A percentile compares a stretch with the other conserved stretches of the same genome.
Evolutionary conservation across 352 stramenopile species (phyloP).

Genomic region (Pythium brachiatum): DNA sequence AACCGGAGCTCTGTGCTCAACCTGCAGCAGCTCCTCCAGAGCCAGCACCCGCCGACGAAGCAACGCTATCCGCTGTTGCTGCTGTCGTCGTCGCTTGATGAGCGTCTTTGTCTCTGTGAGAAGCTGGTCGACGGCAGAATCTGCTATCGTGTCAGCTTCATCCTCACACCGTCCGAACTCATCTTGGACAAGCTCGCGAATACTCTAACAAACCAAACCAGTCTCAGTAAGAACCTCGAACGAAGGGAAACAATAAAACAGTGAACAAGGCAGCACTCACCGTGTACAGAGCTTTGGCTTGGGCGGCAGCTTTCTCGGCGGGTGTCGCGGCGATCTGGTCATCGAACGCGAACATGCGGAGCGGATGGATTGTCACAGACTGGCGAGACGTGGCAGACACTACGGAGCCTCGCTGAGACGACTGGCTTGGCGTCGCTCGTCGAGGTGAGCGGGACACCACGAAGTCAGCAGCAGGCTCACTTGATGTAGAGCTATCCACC

Average conservation of each 20-base stretch:
- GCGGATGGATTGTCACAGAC: conserved; percentile 9
- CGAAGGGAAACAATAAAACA: background rate
- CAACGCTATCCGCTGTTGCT: conserved; percentile 18
- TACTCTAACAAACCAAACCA: background rate
- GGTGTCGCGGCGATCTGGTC: conserved; percentile 4
- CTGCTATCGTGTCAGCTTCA: background rate
- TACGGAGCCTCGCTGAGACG: too few relatives aligned
- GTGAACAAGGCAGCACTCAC: conserved; percentile 2
- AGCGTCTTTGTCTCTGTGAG: conserved; percentile 16
- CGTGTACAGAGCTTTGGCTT: conserved; percentile 16
- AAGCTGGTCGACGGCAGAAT: conserved; percentile 10
- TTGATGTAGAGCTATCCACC: background rate
- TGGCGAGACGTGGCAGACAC: conserved; percentile 4
- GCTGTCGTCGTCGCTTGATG: conserved; percentile 6
- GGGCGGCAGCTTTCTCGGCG: conserved; percentile 10
- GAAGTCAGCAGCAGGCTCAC: conserved; percentile 8
- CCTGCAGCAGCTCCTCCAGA: conserved; percentile 22
- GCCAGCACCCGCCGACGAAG: conserved; percentile 8
- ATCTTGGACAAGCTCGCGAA: conserved; percentile 13
- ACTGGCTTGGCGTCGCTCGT: background rate
- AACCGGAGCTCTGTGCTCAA: conserved; percentile 27
- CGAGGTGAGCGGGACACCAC: conserved; percentile 13
- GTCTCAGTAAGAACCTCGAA: background rate
- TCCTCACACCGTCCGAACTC: conserved; percentile 16
- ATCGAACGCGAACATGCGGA: conserved; percentile 23